A percentile compares a stretch with the other conserved stretches of the same genome.
These are phyloP conservation scores for Tulasnella sp. DNA, from an alignment of 768 basidiomycete genomes.

Conservation along the genomic window DNA sequence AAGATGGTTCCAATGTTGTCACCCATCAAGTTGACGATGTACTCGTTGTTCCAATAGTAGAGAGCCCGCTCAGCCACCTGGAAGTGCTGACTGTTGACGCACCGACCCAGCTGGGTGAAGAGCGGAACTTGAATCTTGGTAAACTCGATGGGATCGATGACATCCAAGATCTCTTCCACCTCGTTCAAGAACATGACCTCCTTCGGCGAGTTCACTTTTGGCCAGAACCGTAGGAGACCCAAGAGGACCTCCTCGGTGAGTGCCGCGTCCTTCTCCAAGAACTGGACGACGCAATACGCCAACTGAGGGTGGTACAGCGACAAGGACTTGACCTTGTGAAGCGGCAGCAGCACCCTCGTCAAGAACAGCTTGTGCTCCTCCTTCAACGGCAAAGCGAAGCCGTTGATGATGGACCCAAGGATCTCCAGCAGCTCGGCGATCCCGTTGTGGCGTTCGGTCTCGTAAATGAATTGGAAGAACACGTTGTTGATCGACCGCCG, in stretches of 20 bases:
- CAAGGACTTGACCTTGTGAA: conserved; percentile 97
- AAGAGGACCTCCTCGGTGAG: conserved; percentile 93
- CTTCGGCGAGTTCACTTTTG: conserved; percentile 98
- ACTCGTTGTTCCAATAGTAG: conserved; percentile 99
- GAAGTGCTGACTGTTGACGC: conserved; percentile 99
- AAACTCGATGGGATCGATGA: conserved; percentile 93
- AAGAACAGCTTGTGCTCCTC: conserved; percentile 99
- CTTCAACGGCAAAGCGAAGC: conserved; percentile 94
- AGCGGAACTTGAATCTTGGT: conserved; percentile 87
- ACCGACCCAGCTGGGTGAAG: conserved; percentile 89
- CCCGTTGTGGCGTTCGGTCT: conserved; percentile 97
- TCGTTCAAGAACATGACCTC: conserved; percentile 99
- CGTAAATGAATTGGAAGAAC: conserved; percentile 98
- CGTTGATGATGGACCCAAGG: conserved; percentile 98
- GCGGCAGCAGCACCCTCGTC: conserved; percentile 81
- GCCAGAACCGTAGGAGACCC: conserved; percentile 96
- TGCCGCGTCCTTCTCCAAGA: conserved; percentile 87
- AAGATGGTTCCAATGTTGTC: conserved; percentile 82
- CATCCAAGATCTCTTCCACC: conserved; percentile 97
- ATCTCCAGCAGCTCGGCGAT: conserved; percentile 98
- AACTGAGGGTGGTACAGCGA: conserved; percentile 98
- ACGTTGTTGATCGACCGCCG: conserved; percentile 99
- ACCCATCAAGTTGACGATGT: conserved; percentile 98
- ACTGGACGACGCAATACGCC: conserved; percentile 98
- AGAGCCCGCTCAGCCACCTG: conserved; percentile 96